Evolutionary conservation across 192 early-diverging fungal genomes (phyloP).

Genomic region (Spizellomyces sp.): DNA sequence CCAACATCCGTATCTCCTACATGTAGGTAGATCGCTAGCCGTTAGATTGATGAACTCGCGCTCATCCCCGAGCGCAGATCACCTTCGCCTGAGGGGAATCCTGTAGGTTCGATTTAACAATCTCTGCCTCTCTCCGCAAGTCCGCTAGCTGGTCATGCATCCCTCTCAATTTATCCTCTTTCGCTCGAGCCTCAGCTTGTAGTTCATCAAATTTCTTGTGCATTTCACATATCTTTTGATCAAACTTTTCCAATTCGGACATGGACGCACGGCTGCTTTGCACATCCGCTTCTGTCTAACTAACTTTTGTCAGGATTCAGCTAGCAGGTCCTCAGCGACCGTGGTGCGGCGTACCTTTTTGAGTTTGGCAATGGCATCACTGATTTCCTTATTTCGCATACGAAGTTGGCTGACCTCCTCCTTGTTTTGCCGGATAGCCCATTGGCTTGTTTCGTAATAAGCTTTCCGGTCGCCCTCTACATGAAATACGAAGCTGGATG

Average conservation of each 20-base stretch:
- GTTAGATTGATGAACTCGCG: background rate
- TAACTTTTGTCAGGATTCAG: slow-evolving; percentile 1
- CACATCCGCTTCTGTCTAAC: slow-evolving; percentile 35
- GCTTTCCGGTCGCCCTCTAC: slow-evolving; percentile 67
- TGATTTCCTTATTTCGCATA: slow-evolving; percentile 56
- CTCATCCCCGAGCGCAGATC: background rate
- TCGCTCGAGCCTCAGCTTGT: slow-evolving; percentile 52
- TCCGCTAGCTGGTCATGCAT: slow-evolving; percentile 53
- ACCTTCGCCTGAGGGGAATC: slow-evolving; percentile 60
- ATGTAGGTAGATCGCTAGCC: background rate
- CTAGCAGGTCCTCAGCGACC: background rate
- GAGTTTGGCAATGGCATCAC: slow-evolving; percentile 54
- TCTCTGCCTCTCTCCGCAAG: slow-evolving; percentile 48
- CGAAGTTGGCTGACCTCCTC: slow-evolving; percentile 57
- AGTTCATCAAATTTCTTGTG: slow-evolving; percentile 64
- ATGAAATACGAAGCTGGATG: slow-evolving; percentile 18
- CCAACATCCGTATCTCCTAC: slow-evolving; percentile 61
- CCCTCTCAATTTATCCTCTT: slow-evolving; percentile 47
- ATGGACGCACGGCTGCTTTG: slow-evolving; percentile 39
- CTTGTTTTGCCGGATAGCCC: slow-evolving; percentile 65
- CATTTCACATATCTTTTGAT: slow-evolving; percentile 60
- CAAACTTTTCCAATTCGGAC: slow-evolving; percentile 62
- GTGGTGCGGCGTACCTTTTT: slow-evolving; percentile 51
- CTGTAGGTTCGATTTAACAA: slow-evolving; percentile 47
- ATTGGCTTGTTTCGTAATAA: slow-evolving; percentile 65